phyloP scores from a whole-genome alignment of 2,329 filamentous ascomycete species.

The Rhytidhysteron rufulum region DNA sequence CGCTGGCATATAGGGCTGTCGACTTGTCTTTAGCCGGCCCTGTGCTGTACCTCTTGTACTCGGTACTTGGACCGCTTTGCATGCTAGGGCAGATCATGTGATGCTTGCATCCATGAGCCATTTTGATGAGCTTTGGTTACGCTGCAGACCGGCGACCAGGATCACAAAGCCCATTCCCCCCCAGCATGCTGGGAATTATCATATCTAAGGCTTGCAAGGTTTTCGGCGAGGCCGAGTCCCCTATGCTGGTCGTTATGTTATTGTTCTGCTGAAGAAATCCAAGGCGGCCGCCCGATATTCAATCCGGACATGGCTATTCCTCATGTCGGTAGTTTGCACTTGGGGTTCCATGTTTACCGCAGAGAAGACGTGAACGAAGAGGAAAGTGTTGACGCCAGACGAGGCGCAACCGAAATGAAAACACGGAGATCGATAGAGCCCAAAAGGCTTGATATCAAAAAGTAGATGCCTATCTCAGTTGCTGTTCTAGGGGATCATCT shows the following conservation, averaged over 20 bases:
- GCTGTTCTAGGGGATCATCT: too few species aligned
- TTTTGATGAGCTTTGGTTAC: conserved; percentile 7
- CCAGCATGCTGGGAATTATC: conserved; percentile 3
- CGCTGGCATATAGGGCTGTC: conserved; percentile 19
- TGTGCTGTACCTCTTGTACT: too few species aligned
- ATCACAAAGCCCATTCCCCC: conserved; percentile 3
- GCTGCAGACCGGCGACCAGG: conserved; percentile 11
- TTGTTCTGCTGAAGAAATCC: too few species aligned
- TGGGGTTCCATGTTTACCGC: conserved; percentile 3
- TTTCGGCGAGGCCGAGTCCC: conserved; percentile 18
- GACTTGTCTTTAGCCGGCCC: conserved; percentile 17
- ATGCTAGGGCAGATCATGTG: conserved; percentile 18
- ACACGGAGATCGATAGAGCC: not conserved
- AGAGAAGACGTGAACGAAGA: not conserved
- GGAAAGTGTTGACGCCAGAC: not conserved
- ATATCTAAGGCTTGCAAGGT: conserved; percentile 1
- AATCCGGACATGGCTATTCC: conserved; percentile 4
- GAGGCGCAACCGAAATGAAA: conserved; percentile 1
- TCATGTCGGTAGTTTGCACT: conserved; percentile 14
- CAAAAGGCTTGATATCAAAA: too few species aligned
- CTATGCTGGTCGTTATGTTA: too few species aligned
- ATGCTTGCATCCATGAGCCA: conserved; percentile 10
- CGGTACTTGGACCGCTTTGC: too few species aligned
- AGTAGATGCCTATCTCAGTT: too few species aligned
- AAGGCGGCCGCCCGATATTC: too few species aligned